These are phyloP conservation scores for Fusarium incarnatum DNA, from an alignment of 2,329 filamentous ascomycete genomes.

Conservation along the genomic window DNA sequence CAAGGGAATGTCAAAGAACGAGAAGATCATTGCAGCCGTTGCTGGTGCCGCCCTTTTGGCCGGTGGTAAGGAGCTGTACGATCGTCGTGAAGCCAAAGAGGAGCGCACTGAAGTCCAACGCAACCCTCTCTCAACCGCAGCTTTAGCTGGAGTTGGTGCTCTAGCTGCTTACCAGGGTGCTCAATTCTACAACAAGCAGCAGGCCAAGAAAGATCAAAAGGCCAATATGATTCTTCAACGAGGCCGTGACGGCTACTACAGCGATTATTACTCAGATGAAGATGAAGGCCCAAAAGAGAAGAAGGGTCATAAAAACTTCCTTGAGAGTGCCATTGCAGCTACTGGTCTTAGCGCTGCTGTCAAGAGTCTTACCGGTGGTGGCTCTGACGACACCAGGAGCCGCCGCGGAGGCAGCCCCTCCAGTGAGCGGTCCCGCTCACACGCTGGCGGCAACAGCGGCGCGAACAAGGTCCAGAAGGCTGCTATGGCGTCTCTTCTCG, in stretches of 20 bases:
- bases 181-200: conserved; percentile 71
- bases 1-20: conserved; percentile 67
- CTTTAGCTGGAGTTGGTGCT: conserved; percentile 72
- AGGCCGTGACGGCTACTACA: conserved; percentile 63
- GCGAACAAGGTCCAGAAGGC: conserved; percentile 81
- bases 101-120: conserved; percentile 64
- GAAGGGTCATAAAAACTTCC: conserved; percentile 72
- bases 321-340: conserved; percentile 71
- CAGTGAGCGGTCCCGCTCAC: conserved; percentile 65
- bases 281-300: conserved; percentile 66
- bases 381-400: conserved; percentile 60
- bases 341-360: conserved; percentile 71
- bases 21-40: conserved; percentile 75
- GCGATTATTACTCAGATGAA: conserved; percentile 69
- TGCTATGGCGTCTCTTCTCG: conserved; percentile 89
- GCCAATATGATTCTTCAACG: conserved; percentile 65
- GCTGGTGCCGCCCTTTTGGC: conserved; percentile 73
- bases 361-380: conserved; percentile 67
- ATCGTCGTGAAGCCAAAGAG: conserved; percentile 68
- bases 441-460: conserved; percentile 55
- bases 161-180: conserved; percentile 73
- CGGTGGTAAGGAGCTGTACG: conserved; percentile 74
- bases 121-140: conserved; percentile 69
- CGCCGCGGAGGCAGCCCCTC: conserved; percentile 61
- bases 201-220: conserved; percentile 67